Evolutionary conservation across 164 flowering plant genomes (phyloP).

Genomic region (Macadamia tetraphylla): DNA sequence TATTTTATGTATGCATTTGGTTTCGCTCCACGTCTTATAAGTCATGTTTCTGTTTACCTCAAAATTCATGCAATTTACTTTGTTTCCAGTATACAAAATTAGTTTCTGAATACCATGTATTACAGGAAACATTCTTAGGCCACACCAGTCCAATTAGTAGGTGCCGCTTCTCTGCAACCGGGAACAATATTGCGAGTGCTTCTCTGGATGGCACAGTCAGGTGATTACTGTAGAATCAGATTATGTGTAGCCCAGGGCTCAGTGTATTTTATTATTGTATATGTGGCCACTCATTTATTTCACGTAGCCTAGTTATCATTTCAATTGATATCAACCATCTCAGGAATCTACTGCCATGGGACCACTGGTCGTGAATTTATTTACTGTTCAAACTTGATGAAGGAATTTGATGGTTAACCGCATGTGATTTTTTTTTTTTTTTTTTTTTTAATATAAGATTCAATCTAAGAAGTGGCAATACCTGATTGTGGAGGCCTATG

Average conservation of each 20-base stretch:
- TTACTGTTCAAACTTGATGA: no score
- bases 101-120: conserved; percentile 11
- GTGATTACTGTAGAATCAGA: conserved; percentile 26
- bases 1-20: not conserved
- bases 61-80: not conserved
- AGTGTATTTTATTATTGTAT: no score
- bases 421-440: no score
- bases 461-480: no score
- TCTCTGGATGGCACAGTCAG: conserved; percentile 95
- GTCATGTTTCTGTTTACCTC: not conserved
- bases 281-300: no score
- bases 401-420: no score
- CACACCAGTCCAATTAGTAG: conserved; percentile 90
- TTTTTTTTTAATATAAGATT: no score
- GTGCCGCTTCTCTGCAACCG: conserved; percentile 90
- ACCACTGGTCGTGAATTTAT: no score
- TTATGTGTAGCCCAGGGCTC: not conserved
- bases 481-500: no score
- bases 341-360: no score
- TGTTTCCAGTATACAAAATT: not conserved
- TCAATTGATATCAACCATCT: no score
- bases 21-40: not conserved
- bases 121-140: conserved; percentile 87
- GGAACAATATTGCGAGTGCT: conserved; percentile 94
- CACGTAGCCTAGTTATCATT: no score